These are phyloP conservation scores for Digitaria exilis DNA, from an alignment of 202 grass and related monocot genomes.

Conservation along the genomic window DNA sequence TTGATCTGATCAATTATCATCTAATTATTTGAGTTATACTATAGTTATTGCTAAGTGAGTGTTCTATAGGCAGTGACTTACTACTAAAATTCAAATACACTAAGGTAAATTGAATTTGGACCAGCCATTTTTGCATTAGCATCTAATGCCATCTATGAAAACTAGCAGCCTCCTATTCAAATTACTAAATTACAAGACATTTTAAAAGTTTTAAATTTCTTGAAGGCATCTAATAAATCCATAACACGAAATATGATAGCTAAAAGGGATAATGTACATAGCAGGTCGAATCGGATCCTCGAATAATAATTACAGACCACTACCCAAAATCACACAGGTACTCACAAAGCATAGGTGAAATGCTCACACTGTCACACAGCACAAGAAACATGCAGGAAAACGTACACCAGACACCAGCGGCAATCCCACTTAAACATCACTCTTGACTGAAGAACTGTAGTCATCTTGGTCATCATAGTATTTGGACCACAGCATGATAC, in stretches of 20 bases:
- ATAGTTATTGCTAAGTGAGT: neutral
- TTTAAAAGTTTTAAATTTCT: neutral
- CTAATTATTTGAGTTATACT: neutral
- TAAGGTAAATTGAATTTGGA: neutral
- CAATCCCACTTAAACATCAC: constrained; percentile 24
- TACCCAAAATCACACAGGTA: no score
- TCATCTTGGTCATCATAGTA: constrained; percentile 50
- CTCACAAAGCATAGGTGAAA: neutral
- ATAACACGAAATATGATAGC: no score
- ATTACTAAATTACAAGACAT: neutral
- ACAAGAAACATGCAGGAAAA: neutral
- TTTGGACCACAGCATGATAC: constrained; percentile 68
- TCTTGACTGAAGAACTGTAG: constrained; percentile 50
- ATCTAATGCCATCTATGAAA: neutral
- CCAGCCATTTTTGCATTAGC: neutral
- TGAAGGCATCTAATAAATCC: neutral
- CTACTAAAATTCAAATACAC: neutral
- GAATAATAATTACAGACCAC: no score
- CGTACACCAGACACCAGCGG: neutral
- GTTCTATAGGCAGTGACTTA: neutral
- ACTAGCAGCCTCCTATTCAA: neutral
- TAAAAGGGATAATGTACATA: neutral
- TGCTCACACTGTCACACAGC: neutral
- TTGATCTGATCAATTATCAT: neutral
- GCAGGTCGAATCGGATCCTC: constrained; percentile 15